Evolutionary conservation across 208 protist genomes (phyloP).

Genomic region (Leishmania aethiopica): DNA sequence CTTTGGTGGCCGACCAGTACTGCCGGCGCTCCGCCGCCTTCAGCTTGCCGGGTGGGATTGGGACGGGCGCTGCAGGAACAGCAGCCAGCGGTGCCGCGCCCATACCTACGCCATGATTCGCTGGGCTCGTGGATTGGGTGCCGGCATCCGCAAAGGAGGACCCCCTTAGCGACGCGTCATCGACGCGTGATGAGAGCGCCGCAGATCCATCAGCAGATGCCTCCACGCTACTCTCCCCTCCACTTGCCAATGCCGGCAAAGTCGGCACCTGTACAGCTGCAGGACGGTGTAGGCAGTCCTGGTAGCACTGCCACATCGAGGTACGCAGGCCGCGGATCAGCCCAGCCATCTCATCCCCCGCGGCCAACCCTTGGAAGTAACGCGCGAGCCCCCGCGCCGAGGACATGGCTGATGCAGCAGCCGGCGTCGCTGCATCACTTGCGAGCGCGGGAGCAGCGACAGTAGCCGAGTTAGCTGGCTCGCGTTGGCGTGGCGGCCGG

Average conservation of each 20-base stretch:
- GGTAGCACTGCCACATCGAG: constrained; percentile 31
- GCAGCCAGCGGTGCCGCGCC: background rate
- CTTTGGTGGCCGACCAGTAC: constrained; percentile 27
- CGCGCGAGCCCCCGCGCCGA: constrained; percentile 9
- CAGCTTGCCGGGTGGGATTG: constrained; percentile 2
- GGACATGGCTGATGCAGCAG: background rate
- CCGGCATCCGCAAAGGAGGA: background rate
- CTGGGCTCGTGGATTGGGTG: too few relatives aligned
- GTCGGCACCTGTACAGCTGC: background rate
- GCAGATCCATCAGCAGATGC: background rate
- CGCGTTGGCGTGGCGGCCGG: background rate
- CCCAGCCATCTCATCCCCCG: constrained; percentile 42
- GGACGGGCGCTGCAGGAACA: background rate
- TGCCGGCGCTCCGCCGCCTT: constrained; percentile 9
- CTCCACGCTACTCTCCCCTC: background rate
- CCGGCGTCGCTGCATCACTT: background rate
- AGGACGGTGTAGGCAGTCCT: constrained; percentile 13
- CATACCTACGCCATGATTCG: too few relatives aligned
- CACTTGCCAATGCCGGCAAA: background rate
- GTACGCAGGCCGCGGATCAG: constrained; percentile 35
- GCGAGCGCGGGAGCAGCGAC: background rate
- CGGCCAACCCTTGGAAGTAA: constrained; percentile 46
- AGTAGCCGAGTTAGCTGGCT: background rate
- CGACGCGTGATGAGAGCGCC: constrained; percentile 1
- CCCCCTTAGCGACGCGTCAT: background rate